Conservation (phyloP, 306 rosid species). For the Argentina anserina region DNA sequence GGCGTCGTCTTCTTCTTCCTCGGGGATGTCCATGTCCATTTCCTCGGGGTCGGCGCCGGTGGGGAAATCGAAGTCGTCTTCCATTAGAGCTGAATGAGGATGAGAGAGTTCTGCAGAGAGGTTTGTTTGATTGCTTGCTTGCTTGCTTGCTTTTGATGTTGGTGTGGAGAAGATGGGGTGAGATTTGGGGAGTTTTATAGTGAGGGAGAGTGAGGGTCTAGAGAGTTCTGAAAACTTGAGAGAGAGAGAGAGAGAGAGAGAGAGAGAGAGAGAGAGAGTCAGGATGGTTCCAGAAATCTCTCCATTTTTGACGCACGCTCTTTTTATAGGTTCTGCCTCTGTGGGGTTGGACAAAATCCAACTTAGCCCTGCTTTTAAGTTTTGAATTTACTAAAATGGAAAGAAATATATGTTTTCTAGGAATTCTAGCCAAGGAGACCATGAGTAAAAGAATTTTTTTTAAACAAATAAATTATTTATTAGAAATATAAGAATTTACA, state of each 20-base stretch:
- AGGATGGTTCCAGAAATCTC: slow-evolving; percentile 33
- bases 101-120: background rate
- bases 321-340: background rate
- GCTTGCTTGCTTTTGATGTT: no score
- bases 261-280: slow-evolving; percentile 3
- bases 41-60: slow-evolving; percentile 10
- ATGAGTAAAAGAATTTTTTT: no score
- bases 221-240: slow-evolving; percentile 20
- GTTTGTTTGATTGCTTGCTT: no score
- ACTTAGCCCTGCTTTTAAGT: no score
- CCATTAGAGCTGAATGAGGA: slow-evolving; percentile 28
- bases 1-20: slow-evolving; percentile 21
- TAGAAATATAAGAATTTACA: no score
- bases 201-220: slow-evolving; percentile 11
- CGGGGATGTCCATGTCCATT: slow-evolving; percentile 43
- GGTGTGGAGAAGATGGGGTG: background rate
- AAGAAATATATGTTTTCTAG: no score
- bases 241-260: background rate
- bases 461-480: no score
- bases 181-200: slow-evolving; percentile 6
- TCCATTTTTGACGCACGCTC: background rate
- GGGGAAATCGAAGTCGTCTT: slow-evolving; percentile 58
- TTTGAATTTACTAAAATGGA: no score
- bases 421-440: no score
- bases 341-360: background rate